Percentiles rank a stretch among this genome's conserved stretches.
Evolutionary conservation across 2,329 filamentous ascomycete species (phyloP).

Genomic region (Cephalotrichum gorgonifer): DNA sequence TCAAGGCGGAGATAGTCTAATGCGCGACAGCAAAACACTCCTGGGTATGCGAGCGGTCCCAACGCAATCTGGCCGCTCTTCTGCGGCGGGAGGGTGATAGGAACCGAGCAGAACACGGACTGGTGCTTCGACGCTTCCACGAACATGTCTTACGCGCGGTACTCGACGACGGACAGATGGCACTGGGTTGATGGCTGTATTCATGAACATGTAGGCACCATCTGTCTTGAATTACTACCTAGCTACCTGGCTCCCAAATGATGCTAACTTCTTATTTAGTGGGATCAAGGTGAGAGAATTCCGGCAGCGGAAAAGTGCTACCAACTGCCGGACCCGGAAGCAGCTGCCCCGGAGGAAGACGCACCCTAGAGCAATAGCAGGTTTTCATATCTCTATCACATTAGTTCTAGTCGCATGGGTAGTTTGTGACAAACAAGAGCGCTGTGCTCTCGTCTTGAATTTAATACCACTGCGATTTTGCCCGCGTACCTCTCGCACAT

Average conservation of each 20-base stretch:
- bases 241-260: neutral
- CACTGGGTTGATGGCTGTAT: conserved; percentile 28
- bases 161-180: conserved; percentile 25
- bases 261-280: conserved; percentile 13
- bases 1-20: neutral
- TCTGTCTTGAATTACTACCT: too few species aligned
- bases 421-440: too few species aligned
- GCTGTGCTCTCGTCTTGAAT: too few species aligned
- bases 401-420: too few species aligned
- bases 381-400: too few species aligned
- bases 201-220: conserved; percentile 24
- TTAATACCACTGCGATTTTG: too few species aligned
- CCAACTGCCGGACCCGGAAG: neutral
- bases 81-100: conserved; percentile 23
- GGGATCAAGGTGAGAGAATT: conserved; percentile 22
- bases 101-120: conserved; percentile 18
- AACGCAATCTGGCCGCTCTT: conserved; percentile 25
- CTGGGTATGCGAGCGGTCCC: conserved; percentile 23
- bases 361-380: too few species aligned
- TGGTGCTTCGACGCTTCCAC: conserved; percentile 27
- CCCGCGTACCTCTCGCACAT: too few species aligned
- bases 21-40: conserved; percentile 23
- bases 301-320: conserved; percentile 16
- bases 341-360: neutral
- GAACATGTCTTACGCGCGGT: conserved; percentile 28